Evolutionary conservation across 441 rosid genomes (phyloP).

Genomic region (Eruca vesicaria): DNA sequence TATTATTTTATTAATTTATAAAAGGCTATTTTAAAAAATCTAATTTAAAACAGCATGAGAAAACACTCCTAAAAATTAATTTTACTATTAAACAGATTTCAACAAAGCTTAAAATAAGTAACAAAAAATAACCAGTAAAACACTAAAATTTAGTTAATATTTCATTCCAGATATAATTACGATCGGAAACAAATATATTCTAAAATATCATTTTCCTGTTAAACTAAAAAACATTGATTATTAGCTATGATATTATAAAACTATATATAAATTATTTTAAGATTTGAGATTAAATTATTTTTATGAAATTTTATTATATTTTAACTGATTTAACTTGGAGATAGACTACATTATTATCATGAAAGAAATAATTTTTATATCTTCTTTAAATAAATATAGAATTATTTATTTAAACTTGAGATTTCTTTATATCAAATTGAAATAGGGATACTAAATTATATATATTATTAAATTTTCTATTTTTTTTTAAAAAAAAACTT

Average conservation of each 20-base stretch:
- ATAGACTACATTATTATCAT: background rate
- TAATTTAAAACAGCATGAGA: background rate
- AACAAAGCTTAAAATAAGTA: background rate
- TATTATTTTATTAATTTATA: no score
- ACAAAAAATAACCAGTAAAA: background rate
- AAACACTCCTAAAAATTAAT: background rate
- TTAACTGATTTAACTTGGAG: background rate
- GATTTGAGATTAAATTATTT: no score
- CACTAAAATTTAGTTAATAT: background rate
- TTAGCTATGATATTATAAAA: background rate
- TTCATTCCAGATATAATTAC: background rate
- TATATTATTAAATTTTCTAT: background rate
- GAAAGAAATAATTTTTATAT: background rate
- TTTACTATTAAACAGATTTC: background rate
- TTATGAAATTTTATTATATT: no score
- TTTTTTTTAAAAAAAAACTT: no score
- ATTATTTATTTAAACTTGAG: background rate
- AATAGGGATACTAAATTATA: background rate
- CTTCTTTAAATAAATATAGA: background rate
- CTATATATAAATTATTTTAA: no score
- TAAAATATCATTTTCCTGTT: background rate
- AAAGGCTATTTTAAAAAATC: background rate
- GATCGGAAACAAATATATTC: no score
- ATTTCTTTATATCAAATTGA: background rate
- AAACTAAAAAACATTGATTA: no score